Evolutionary conservation across 768 basidiomycete genomes (phyloP), one percentile per base, ranked within the genome.

Genomic region (Chalciporus piperatus): DNA sequence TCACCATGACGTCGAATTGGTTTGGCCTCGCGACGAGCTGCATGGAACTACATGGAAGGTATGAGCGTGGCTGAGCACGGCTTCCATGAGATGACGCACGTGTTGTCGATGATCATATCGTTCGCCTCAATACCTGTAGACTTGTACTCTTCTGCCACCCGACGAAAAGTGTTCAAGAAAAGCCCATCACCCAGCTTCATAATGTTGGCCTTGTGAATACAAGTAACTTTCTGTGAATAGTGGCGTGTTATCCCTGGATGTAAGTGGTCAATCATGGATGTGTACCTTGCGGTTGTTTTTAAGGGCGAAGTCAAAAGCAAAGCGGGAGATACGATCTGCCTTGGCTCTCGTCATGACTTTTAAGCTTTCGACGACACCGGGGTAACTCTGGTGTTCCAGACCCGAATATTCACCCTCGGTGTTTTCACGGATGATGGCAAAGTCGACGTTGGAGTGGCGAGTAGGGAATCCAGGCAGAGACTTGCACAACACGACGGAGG

Each of bases 381-480:
- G 97, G 72, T 87, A 97, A 65, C 90, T 92, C 76, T 93, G 91
- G 74, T 99, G 97, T 70, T 99, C 97, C 55, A 99, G 76, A 42
- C 97, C 97, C 57, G 95, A 97, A 75, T 99, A 99, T 76, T 99
- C 97, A 58, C 97, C 97, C 79, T 99, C 97, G 14, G 97, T 99
- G 76, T 99, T 99, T 73, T 99, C 97, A 73, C 97, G 93, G 66
- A 99, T 98, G 72, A 99, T 95, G 64, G 92, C 95, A 69, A 98
- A 97, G 74, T 99, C 96, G 67, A 99, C 97, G 66, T 96, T 90
- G 54, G 84, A 78, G 73, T 99, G 97, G 56, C 97, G 89, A 33
- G 97, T 98, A 39, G 95, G 89, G 74, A 92, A 85, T 47, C 97
- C 97, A 12, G 93, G 92, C 46, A 98, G 83, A 41, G 96, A 93